Evolutionary conservation across 305 asterid genomes (phyloP), one percentile per base, ranked within the genome.

Genomic region (Fraxinus xanthoxyloides): DNA sequence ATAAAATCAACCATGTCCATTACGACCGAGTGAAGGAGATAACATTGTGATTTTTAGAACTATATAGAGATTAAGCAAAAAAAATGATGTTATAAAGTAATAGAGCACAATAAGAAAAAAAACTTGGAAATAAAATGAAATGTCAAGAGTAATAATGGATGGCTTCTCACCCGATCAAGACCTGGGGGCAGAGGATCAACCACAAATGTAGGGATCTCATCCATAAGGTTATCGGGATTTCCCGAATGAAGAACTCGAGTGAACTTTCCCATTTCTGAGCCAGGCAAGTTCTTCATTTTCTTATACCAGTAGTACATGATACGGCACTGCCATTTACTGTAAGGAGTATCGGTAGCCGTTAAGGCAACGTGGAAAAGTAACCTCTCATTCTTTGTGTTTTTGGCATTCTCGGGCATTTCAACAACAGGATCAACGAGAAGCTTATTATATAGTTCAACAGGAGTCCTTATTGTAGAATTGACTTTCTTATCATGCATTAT

Each of bases 311-410:
- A 91, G 82, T 90, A 91, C 94, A 89, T 91, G 13, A 89, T 88
- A 36, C 93, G 93, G 43, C 89, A 87, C 77, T 90, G 93, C 95
- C 93, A 90, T 81, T 88, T 85, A 89, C 92, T 90, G 82, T 91
- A 91, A 6, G 85, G 79, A 46, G 82, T 0, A 75, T 76, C 85
- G 2, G 89, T 84, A 46, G 90, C 88, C 2, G 92, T 86, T 34
- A 87, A 26, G 31, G 93, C 91, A 19, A 90, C 69, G 61, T 87
- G 94, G 75, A 90, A 90, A 56, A 48, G 84, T 51, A 2, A 79
- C 74, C 65, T 85, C 76, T 46, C 75, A 40, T 40, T 40, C 84
- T 79, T 84, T 1, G 34, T 9, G 78, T 76, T 87, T 73, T 81
- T 89, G 5, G 76, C 77, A 76, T 78, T 19, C 51, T 75, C 82